Base-by-base conservation (phyloP, 805 yeast species). In the Cephaloascus albidus region DNA sequence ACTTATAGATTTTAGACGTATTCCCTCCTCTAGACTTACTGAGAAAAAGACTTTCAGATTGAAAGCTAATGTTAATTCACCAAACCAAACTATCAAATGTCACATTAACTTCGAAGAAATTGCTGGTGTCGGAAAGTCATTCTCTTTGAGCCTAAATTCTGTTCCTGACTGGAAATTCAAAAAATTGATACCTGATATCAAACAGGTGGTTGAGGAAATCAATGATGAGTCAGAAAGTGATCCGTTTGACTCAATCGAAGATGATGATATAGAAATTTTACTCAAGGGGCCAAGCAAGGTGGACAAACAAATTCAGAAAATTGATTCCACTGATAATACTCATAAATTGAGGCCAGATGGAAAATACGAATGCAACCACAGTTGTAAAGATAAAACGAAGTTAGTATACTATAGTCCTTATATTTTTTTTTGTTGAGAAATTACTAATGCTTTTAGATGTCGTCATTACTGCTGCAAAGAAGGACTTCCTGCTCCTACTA, bases 401-500 rank as follows among this genome's bases (percentile, higher is more conserved):
- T 51, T 35, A 4, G 50, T 38, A 4, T 23, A 14, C 20, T 18
- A 18, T n/a, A 4, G 14, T 10, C n/a, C n/a, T n/a, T n/a, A n/a
- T n/a, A n/a, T n/a, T n/a, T n/a, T n/a, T n/a, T n/a, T n/a, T n/a
- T n/a, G n/a, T n/a, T n/a, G n/a, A n/a, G n/a, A n/a, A n/a, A n/a
- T n/a, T 15, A 23, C 10, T 3, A 8, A 53, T 45, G 52, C 50
- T 35, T 20, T n/a, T 2, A 52, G 45, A 1, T 72, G 76, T 39
- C 60, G 75, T 10, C 76, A 72, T 46, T 37, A 65, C 3, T 72
- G 77, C 38, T 72, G 78, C 41, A 60, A 65, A 32, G 70, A 66
- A 30, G 76, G 76, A 2, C 23, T 40, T n/a, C 17, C 36, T 4
- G n/a, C n/a, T n/a, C n/a, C n/a, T n/a, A n/a, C n/a, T n/a, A n/a